phyloP scores from a whole-genome alignment of 2,329 filamentous ascomycete species.

The Claviceps arundinis region DNA sequence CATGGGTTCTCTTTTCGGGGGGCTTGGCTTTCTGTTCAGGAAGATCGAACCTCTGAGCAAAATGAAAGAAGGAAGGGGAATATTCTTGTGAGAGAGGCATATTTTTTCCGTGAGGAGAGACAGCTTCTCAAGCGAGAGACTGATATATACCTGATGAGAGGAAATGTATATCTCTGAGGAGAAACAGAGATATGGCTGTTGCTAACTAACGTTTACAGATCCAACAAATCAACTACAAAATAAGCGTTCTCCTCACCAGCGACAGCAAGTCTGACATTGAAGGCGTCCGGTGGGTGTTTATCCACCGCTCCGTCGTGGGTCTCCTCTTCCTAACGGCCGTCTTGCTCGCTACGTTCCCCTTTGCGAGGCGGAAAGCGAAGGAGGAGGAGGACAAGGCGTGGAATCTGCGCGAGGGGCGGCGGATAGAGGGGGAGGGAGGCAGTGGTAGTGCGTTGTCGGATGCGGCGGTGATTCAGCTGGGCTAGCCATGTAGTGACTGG shows the following conservation, averaged over 20 bases:
- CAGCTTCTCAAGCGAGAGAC: neutral
- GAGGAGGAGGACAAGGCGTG: conserved; percentile 33
- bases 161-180: neutral
- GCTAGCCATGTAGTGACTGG: conserved; percentile 31
- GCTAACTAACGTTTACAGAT: conserved; percentile 38
- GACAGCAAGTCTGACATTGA: conserved; percentile 90
- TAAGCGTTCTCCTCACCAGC: conserved; percentile 78
- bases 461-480: conserved; percentile 41
- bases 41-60: neutral
- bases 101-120: neutral
- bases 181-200: neutral
- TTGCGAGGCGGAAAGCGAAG: conserved; percentile 42
- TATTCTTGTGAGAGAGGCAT: no score
- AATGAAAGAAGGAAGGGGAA: neutral
- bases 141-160: neutral
- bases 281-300: conserved; percentile 74
- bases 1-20: no score
- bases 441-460: conserved; percentile 35
- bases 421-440: conserved; percentile 29
- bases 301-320: conserved; percentile 48
- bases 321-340: conserved; percentile 53
- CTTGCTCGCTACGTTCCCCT: conserved; percentile 45
- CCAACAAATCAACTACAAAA: conserved; percentile 92
- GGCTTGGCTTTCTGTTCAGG: no score
- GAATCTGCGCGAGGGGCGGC: conserved; percentile 29